Base-by-base conservation (phyloP, 2,329 filamentous ascomycete genomes). In the Pseudogymnoascus pannorum region DNA sequence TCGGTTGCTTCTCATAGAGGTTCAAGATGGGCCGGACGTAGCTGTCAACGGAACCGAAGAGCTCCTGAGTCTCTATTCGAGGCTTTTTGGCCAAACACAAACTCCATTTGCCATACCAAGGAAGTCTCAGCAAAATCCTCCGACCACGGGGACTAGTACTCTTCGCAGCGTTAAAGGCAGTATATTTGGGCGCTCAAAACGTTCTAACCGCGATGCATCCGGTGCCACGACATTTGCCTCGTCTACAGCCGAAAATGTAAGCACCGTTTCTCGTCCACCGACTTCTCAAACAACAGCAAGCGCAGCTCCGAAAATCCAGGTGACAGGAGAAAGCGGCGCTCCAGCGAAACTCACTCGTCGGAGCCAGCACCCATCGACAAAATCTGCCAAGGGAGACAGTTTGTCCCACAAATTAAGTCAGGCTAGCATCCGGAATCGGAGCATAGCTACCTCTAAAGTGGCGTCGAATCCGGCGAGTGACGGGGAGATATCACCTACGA, bases 41-140 rank as follows among this genome's bases (percentile, higher is more conserved):
- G 93, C 94, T 16, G 90, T 97, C 58, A 96, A 96, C 71, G 87
- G 89, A 63, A 92, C 89, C 71, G 86, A 91, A 66, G 92, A 97
- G 73, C 79, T 99, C 38, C 77, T 99, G 18, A 85, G 85, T 14
- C 78, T 97, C 0, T 99, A 94, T 71, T 83, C 86, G 2, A 82
- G 89, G 64, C 78, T 99, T 0, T 97, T 96, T 72, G 88, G 88
- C 5, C 74, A 75, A 24, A 63, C 68, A 12, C 63, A 66, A 62
- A 70, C 51, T 51, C 64, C 18, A 62, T 64, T 60, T 69, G 64
- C 44, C 11, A 38, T 70, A 71, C 67, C 77, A 70, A 63, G 72
- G 66, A 65, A 72, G 64, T 33, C 74, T 69, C 61, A 79, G 68
- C 69, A 66, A 18, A 77, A 82, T 18, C 81, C 83, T 4, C 87